Evolutionary conservation across 2,329 filamentous ascomycete species (phyloP), one percentile per base, ranked within the genome.

Genomic region (Talaromyces verruculosus): DNA sequence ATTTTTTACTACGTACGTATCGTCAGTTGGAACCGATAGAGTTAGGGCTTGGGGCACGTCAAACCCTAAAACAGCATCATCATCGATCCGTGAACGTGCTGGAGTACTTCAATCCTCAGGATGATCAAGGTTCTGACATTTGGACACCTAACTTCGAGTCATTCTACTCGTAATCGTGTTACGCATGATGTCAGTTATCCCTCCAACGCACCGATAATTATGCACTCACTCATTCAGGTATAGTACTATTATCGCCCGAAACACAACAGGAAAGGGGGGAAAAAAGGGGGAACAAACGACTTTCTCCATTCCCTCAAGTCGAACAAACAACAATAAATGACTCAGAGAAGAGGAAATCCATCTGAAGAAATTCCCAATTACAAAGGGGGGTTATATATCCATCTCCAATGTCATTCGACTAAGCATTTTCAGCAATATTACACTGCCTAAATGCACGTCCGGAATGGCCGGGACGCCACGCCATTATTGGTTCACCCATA

Each of bases 21-120:
- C 15, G 28, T 33, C 49, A 5, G 28, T 11, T 53, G 49, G 7
- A 33, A 33, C 33, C 17, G 49, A 53, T 43, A 57, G 39, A 43
- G 49, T 37, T 64, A 64, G 62, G 62, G 51, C 62, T 64, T 19
- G 25, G 61, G 57, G 30, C 15, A 30, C 33, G 30, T 47, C 35
- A 63, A 60, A 39, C 57, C 57, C 57, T 45, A 45, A 45, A 41
- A 41, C 37, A 37, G 19, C 47, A 30, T 28, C 22, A 28, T 28
- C 45, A 25, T 53, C 25, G 49, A 53, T 49, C 47, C 11, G 47
- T 51, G 22, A 45, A 25, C 22, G 10, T 11, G 10, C 30, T 33
- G 30, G 7, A 33, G 30, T n/a, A 37, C 19, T 25, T 25, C 30
- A 39, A 39, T 39, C 5, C 25, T 25, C 19, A 17, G n/a, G 17